Conservation (phyloP, 768 basidiomycete species). For the Tylopilus plumbeoviolaceoides region DNA sequence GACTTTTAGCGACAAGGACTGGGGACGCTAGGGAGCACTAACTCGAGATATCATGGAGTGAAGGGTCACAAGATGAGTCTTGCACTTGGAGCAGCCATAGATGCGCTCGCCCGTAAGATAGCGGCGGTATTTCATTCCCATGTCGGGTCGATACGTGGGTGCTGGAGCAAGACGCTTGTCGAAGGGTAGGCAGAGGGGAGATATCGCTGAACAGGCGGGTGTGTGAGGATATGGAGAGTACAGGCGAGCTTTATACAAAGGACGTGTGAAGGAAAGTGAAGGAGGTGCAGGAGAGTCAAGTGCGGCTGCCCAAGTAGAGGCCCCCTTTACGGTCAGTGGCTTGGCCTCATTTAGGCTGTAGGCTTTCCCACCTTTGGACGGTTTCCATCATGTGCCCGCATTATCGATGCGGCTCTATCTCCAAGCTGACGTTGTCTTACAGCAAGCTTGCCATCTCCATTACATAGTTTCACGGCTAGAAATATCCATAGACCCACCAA, state of each 20-base stretch:
- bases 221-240: background rate
- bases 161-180: background rate
- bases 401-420: slow-evolving; percentile 7
- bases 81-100: slow-evolving; percentile 84
- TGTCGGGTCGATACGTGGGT: slow-evolving; percentile 28
- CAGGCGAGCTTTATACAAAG: slow-evolving; percentile 24
- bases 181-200: background rate
- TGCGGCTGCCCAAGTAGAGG: slow-evolving; percentile 4
- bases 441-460: background rate
- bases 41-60: slow-evolving; percentile 90
- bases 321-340: slow-evolving; percentile 23
- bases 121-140: slow-evolving; percentile 89
- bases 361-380: slow-evolving; percentile 24
- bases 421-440: background rate
- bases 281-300: slow-evolving; percentile 4
- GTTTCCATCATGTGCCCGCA: background rate
- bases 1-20: slow-evolving; percentile 12
- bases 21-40: slow-evolving; percentile 24
- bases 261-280: slow-evolving; percentile 27
- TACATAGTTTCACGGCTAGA: background rate
- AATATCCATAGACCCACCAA: background rate
- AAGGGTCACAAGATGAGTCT: slow-evolving; percentile 87
- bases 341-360: slow-evolving; percentile 21
- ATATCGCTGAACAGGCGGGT: slow-evolving; percentile 1
- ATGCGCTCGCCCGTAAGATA: slow-evolving; percentile 84